A percentile compares a stretch with the other conserved stretches of the same genome.
Evolutionary conservation across 176 grass and related monocot genomes (phyloP).

Genomic region (Zea mays): Zm-B73-REFERENCE-NAM-5.0 NC_050098.1:170129001-170129500

Average conservation of each 20-base stretch:
- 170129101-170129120: conserved; percentile 45
- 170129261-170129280: conserved; percentile 35
- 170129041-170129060: conserved; percentile 38
- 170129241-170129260: conserved; percentile 43
- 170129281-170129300: conserved; percentile 25
- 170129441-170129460: conserved; percentile 37
- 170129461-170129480: conserved; percentile 37
- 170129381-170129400: conserved; percentile 44
- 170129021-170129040: conserved; percentile 24
- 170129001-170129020: conserved; percentile 40
- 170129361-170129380: conserved; percentile 45
- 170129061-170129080: conserved; percentile 32
- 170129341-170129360: conserved; percentile 28
- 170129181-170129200: conserved; percentile 19
- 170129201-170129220: conserved; percentile 27
- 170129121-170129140: conserved; percentile 57
- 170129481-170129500: conserved; percentile 32
- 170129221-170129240: conserved; percentile 45
- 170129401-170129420: conserved; percentile 42
- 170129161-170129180: conserved; percentile 29
- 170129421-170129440: conserved; percentile 28
- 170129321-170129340: conserved; percentile 24
- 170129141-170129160: conserved; percentile 41
- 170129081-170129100: conserved; percentile 27
- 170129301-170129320: conserved; percentile 38